Evolutionary conservation across 108 stramenopile genomes (phyloP).

Genomic region (Ochromonas danica): DNA sequence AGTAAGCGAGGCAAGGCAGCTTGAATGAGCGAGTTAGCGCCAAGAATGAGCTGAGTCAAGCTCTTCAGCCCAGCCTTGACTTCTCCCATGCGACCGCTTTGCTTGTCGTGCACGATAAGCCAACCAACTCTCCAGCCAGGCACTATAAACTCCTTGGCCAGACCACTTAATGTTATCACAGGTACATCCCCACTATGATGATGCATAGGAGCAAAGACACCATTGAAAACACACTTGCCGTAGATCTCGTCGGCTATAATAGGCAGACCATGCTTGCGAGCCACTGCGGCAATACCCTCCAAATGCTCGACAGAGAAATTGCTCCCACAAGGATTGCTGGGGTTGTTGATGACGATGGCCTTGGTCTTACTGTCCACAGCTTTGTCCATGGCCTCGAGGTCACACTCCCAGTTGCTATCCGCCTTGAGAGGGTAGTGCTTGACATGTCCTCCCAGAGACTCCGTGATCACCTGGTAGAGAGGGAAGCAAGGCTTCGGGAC

Average conservation of each 20-base stretch:
- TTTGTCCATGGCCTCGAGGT: constrained; percentile 71
- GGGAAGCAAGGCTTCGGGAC: constrained; percentile 86
- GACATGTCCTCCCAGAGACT: constrained; percentile 72
- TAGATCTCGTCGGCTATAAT: constrained; percentile 90
- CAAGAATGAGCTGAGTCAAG: constrained; percentile 75
- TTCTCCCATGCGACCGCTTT: constrained; percentile 59
- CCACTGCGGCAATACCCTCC: constrained; percentile 60
- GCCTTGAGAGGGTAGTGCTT: constrained; percentile 72
- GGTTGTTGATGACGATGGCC: constrained; percentile 86
- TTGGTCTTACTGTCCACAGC: constrained; percentile 47
- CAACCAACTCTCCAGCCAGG: constrained; percentile 88
- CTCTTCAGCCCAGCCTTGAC: constrained; percentile 68
- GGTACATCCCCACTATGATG: constrained; percentile 67
- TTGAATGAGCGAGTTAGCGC: constrained; percentile 75
- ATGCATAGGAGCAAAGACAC: constrained; percentile 71
- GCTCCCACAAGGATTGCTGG: constrained; percentile 85
- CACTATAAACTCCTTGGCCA: constrained; percentile 86
- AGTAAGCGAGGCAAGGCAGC: constrained; percentile 69
- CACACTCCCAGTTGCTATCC: constrained; percentile 73
- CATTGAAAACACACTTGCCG: constrained; percentile 72
- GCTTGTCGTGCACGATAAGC: constrained; percentile 72
- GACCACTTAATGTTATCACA: constrained; percentile 74
- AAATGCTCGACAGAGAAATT: constrained; percentile 76
- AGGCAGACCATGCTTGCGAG: constrained; percentile 63
- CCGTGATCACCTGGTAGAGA: constrained; percentile 81